A percentile compares a stretch with the other conserved stretches of the same genome.
phyloP scores from a whole-genome alignment of 495 filamentous ascomycete genomes.

The Penicillium canescens region DNA sequence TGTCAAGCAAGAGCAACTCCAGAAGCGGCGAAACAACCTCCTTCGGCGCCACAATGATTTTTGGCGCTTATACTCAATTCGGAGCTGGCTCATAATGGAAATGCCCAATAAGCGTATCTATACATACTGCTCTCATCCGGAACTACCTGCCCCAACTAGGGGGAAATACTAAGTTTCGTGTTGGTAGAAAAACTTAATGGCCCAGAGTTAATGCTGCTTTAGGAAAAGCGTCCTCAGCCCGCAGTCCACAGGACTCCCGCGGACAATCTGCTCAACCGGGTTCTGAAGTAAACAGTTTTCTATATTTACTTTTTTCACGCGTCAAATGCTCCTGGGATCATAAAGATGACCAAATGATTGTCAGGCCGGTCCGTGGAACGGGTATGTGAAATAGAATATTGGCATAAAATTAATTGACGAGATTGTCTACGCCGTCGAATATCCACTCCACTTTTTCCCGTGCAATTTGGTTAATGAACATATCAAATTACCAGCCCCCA shows the following conservation, averaged over 20 bases:
- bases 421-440: too few species aligned
- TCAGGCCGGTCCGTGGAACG: too few species aligned
- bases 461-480: too few species aligned
- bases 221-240: neutral
- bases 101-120: conserved; percentile 15
- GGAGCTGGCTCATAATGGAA: conserved; percentile 10
- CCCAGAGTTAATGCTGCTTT: neutral
- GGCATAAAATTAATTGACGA: too few species aligned
- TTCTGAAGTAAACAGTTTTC: too few species aligned
- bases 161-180: neutral
- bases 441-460: too few species aligned
- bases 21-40: conserved; percentile 16
- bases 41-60: conserved; percentile 14
- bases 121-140: conserved; percentile 12
- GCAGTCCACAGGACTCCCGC: conserved; percentile 35
- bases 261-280: neutral
- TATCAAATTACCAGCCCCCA: too few species aligned
- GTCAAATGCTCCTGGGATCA: too few species aligned
- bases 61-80: conserved; percentile 10
- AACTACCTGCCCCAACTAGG: conserved; percentile 2
- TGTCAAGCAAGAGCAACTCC: conserved; percentile 15
- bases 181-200: neutral
- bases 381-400: too few species aligned
- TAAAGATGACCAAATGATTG: too few species aligned
- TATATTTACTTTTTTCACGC: too few species aligned